Evolutionary conservation across 441 rosid species (phyloP).

Genomic region (Populus hybrid): DNA sequence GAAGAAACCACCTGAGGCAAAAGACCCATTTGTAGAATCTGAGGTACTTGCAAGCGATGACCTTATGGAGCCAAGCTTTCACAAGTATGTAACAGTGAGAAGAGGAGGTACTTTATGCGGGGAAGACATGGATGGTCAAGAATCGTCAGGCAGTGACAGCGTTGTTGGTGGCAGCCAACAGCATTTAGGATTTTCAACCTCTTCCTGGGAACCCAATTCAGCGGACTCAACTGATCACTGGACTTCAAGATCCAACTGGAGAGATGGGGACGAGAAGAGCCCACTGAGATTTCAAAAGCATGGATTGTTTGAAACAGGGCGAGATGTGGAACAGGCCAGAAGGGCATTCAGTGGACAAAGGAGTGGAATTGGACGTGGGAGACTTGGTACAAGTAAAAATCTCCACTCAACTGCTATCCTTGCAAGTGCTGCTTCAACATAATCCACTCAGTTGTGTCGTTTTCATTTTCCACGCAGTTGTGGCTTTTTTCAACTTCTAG

Average conservation of each 20-base stretch:
- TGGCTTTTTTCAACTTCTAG: slow-evolving; percentile 10
- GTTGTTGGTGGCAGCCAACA: slow-evolving; percentile 43
- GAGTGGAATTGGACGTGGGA: slow-evolving; percentile 44
- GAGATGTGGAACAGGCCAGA: slow-evolving; percentile 20
- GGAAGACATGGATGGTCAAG: slow-evolving; percentile 62
- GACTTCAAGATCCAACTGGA: slow-evolving; percentile 51
- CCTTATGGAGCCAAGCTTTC: slow-evolving; percentile 76
- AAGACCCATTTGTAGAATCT: slow-evolving; percentile 66
- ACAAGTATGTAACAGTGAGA: slow-evolving; percentile 62
- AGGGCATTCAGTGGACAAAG: slow-evolving; percentile 36
- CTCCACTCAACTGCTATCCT: slow-evolving; percentile 28
- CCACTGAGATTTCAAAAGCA: slow-evolving; percentile 38
- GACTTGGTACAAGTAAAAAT: slow-evolving; percentile 31
- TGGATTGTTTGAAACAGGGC: slow-evolving; percentile 23
- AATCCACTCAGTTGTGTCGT: neutral
- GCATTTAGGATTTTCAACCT: slow-evolving; percentile 42
- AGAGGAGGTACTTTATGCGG: slow-evolving; percentile 40
- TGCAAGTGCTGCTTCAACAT: slow-evolving; percentile 36
- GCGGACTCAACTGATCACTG: slow-evolving; percentile 73
- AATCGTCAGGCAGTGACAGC: slow-evolving; percentile 82
- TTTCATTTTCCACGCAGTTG: neutral
- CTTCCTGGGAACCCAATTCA: slow-evolving; percentile 75
- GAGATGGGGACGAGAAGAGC: slow-evolving; percentile 38
- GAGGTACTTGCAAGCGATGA: slow-evolving; percentile 52
- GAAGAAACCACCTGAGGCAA: slow-evolving; percentile 32